phyloP scores from a whole-genome alignment of 1,284 basidiomycete species.

The Pseudozyma sp. region DNA sequence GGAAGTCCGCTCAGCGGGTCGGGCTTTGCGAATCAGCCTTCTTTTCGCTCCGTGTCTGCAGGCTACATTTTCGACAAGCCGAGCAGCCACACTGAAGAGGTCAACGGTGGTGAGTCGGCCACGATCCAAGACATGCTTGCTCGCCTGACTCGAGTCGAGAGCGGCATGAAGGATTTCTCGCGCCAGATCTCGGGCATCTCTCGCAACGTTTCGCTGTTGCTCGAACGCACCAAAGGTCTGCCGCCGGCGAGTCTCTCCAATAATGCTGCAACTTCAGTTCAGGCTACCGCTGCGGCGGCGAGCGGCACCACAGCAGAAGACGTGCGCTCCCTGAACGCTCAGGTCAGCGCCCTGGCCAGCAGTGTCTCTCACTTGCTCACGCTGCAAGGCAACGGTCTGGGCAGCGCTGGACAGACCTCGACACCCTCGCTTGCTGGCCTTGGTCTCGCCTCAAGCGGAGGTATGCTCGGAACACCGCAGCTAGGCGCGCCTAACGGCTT shows the following conservation, averaged over 20 bases:
- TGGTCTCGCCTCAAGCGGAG: slow-evolving; percentile 28
- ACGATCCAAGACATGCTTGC: slow-evolving; percentile 81
- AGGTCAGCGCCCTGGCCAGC: slow-evolving; percentile 50
- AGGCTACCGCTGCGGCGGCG: slow-evolving; percentile 1
- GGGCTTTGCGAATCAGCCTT: slow-evolving; percentile 21
- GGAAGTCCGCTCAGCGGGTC: slow-evolving; percentile 32
- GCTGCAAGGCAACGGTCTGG: slow-evolving; percentile 30
- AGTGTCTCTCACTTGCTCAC: slow-evolving; percentile 58
- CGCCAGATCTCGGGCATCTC: slow-evolving; percentile 79
- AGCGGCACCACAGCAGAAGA: slow-evolving; percentile 39
- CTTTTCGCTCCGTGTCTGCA: slow-evolving; percentile 32
- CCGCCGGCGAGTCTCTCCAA: slow-evolving; percentile 34
- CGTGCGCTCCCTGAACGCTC: slow-evolving; percentile 52
- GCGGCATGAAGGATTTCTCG: slow-evolving; percentile 78
- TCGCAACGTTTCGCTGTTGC: slow-evolving; percentile 79
- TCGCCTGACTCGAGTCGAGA: slow-evolving; percentile 79
- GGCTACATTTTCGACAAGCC: slow-evolving; percentile 32
- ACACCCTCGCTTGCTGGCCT: slow-evolving; percentile 28
- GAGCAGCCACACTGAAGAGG: slow-evolving; percentile 14
- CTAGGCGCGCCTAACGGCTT: slow-evolving; percentile 25
- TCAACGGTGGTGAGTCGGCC: slow-evolving; percentile 24
- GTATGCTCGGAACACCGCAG: slow-evolving; percentile 40
- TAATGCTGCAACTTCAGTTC: slow-evolving; percentile 17
- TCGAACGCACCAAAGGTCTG: slow-evolving; percentile 73
- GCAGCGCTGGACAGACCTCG: slow-evolving; percentile 1